Conservation (phyloP, 1,284 basidiomycete genomes). For the Naganishia cerealis region DNA sequence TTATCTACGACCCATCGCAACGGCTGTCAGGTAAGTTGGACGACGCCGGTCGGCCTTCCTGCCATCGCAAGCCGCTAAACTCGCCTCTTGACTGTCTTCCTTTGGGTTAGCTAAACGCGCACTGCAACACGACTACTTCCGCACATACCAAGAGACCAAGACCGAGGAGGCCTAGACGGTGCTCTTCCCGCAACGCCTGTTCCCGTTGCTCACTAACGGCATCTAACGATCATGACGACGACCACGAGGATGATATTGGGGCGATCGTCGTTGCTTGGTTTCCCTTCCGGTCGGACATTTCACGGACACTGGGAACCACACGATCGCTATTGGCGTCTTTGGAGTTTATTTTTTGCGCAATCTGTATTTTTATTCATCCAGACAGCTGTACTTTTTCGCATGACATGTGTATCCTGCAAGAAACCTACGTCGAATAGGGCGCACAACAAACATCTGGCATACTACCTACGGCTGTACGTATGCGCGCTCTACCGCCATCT, state of each 20-base stretch:
- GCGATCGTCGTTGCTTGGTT: neutral
- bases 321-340: neutral
- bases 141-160: slow-evolving; percentile 51
- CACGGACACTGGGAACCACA: neutral
- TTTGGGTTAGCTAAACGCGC: slow-evolving; percentile 73
- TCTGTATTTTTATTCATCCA: slow-evolving; percentile 15
- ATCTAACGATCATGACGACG: neutral
- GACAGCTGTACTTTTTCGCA: slow-evolving; percentile 24
- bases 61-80: slow-evolving; percentile 6
- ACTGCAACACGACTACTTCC: slow-evolving; percentile 77
- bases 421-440: neutral
- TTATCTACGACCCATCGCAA: slow-evolving; percentile 90
- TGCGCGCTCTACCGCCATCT: slow-evolving; percentile 3
- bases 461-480: neutral
- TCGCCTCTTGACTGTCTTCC: slow-evolving; percentile 28
- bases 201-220: neutral
- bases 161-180: slow-evolving; percentile 16
- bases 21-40: slow-evolving; percentile 78
- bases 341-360: neutral
- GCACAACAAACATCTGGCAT: neutral
- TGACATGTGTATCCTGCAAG: slow-evolving; percentile 20
- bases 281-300: slow-evolving; percentile 1
- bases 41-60: neutral
- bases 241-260: neutral
- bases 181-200: neutral